phyloP scores from a whole-genome alignment of 2,329 filamentous ascomycete genomes.

The Diaporthe caulivora region DNA sequence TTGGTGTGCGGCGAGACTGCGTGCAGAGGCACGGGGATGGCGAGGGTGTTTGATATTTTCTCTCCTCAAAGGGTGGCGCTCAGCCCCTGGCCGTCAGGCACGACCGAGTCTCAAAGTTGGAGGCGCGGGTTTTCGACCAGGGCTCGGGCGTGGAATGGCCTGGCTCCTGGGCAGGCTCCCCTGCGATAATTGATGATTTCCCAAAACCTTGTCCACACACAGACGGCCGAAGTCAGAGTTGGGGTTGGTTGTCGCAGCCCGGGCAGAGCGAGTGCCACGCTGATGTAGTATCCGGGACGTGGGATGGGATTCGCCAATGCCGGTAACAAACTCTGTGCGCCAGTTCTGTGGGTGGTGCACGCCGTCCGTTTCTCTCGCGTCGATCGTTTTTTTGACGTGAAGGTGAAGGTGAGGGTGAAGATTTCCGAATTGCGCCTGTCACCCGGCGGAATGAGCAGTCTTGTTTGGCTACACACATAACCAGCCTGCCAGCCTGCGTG shows the following conservation, averaged over 20 bases:
- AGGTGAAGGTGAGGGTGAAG: neutral
- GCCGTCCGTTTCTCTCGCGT: neutral
- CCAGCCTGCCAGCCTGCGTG: neutral
- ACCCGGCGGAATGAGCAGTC: slow-evolving; percentile 11
- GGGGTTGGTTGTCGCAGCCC: neutral
- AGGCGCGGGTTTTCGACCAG: neutral
- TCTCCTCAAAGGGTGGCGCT: slow-evolving; percentile 19
- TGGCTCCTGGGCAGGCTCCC: slow-evolving; percentile 7
- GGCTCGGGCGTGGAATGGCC: slow-evolving; percentile 8
- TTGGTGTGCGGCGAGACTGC: neutral
- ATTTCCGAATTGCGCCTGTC: slow-evolving; percentile 5
- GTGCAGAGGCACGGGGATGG: neutral
- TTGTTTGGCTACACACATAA: neutral
- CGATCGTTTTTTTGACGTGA: slow-evolving; percentile 16
- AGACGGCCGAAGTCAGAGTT: neutral
- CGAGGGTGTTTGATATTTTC: slow-evolving; percentile 21
- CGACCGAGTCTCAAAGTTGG: slow-evolving; percentile 2
- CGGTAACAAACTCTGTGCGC: neutral
- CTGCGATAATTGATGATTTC: slow-evolving; percentile 11
- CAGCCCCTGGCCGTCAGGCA: slow-evolving; percentile 26
- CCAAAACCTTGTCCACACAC: slow-evolving; percentile 23
- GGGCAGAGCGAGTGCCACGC: slow-evolving; percentile 5
- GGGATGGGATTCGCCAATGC: slow-evolving; percentile 26
- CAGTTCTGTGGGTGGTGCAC: neutral
- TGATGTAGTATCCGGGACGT: slow-evolving; percentile 18